These are phyloP conservation scores for Cryptococcus sp. DNA, from an alignment of 1,284 basidiomycete species.

Conservation along the genomic window DNA sequence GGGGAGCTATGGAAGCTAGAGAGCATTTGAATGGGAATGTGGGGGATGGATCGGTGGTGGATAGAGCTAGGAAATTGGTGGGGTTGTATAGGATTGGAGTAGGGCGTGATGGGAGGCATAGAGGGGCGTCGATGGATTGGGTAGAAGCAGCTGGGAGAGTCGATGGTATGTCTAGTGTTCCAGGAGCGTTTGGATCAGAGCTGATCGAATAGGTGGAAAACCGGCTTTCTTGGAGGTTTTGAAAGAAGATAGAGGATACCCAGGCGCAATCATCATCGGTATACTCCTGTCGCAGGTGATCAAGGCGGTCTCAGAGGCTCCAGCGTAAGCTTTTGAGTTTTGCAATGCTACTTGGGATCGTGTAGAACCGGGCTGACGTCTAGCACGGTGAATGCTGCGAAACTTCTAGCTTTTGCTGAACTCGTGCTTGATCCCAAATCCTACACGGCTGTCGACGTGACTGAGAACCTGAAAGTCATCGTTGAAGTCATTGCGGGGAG, in stretches of 20 bases:
- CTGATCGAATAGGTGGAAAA: background rate
- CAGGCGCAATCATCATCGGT: background rate
- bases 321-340: background rate
- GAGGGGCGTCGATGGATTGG: background rate
- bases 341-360: background rate
- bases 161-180: slow-evolving; percentile 1
- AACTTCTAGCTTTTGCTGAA: slow-evolving; percentile 15
- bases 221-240: background rate
- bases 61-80: background rate
- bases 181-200: background rate
- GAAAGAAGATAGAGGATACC: background rate
- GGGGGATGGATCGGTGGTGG: background rate
- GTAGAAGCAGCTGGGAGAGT: slow-evolving; percentile 5
- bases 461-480: slow-evolving; percentile 8
- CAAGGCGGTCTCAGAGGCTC: background rate
- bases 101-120: slow-evolving; percentile 3
- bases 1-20: slow-evolving; percentile 13
- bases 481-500: slow-evolving; percentile 9
- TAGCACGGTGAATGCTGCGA: slow-evolving; percentile 14
- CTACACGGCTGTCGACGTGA: slow-evolving; percentile 6
- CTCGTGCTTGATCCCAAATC: slow-evolving; percentile 13
- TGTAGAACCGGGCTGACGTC: background rate
- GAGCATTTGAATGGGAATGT: slow-evolving; percentile 3
- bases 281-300: background rate
- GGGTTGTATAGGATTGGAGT: background rate